A percentile compares a stretch with the other conserved stretches of the same genome.
These are phyloP conservation scores for Herpetospermum pedunculosum DNA, from an alignment of 306 rosid genomes.

Conservation along the genomic window DNA sequence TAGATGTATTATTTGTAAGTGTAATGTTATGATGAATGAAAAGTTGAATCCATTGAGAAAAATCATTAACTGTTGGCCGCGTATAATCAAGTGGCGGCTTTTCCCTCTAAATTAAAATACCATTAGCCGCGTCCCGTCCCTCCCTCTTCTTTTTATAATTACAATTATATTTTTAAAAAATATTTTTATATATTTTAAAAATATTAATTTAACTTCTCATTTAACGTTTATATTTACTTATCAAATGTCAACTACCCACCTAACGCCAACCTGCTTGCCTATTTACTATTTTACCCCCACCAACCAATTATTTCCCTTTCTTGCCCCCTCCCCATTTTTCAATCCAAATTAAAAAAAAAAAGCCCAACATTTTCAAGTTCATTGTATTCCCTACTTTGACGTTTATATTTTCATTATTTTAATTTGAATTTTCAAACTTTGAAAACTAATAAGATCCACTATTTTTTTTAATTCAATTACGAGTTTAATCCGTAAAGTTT, in stretches of 20 bases:
- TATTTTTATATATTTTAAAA: too few species aligned
- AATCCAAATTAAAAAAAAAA: not conserved
- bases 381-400: not conserved
- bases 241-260: too few species aligned
- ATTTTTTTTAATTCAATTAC: too few species aligned
- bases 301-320: not conserved
- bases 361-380: not conserved
- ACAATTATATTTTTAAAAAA: too few species aligned
- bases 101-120: conserved; percentile 1
- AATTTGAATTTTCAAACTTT: too few species aligned
- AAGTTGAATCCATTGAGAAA: not conserved
- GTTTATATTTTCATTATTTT: not conserved
- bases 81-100: conserved; percentile 6
- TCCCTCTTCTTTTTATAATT: not conserved
- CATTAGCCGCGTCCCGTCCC: conserved; percentile 20
- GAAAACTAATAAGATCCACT: not conserved
- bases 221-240: too few species aligned
- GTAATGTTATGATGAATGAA: not conserved
- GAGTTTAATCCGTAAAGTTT: too few species aligned
- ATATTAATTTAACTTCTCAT: too few species aligned
- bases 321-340: not conserved
- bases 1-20: not conserved
- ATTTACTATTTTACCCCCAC: conserved; percentile 11
- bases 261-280: too few species aligned
- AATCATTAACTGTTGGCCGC: conserved; percentile 26